Evolutionary conservation across 2,329 filamentous ascomycete genomes (phyloP).

Genomic region (Leptographium radiaticola): DNA sequence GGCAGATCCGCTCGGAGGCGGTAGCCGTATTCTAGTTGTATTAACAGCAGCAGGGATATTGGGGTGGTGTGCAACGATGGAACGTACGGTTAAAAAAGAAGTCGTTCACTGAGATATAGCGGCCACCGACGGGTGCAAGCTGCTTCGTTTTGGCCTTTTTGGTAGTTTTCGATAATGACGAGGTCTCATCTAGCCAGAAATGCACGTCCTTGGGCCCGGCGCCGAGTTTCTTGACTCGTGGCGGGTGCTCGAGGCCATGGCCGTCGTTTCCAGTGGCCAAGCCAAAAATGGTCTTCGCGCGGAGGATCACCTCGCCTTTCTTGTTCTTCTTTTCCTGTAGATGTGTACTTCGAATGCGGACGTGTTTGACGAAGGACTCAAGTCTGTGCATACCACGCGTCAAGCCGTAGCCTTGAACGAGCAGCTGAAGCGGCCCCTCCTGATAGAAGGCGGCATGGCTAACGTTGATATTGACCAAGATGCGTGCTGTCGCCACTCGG

Average conservation of each 20-base stretch:
- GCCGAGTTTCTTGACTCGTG: constrained; percentile 18
- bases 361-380: constrained; percentile 22
- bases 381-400: constrained; percentile 10
- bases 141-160: neutral
- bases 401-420: constrained; percentile 6
- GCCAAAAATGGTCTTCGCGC: constrained; percentile 23
- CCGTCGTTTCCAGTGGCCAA: constrained; percentile 24
- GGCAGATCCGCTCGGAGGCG: constrained; percentile 25
- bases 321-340: constrained; percentile 21
- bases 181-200: constrained; percentile 31
- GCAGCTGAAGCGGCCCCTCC: constrained; percentile 12
- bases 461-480: constrained; percentile 24
- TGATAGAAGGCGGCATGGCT: constrained; percentile 22
- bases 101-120: constrained; percentile 37
- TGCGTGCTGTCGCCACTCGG: constrained; percentile 18
- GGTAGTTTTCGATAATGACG: neutral
- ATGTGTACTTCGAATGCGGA: constrained; percentile 26
- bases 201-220: constrained; percentile 38
- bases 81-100: constrained; percentile 31
- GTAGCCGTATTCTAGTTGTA: constrained; percentile 21
- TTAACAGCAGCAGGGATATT: neutral
- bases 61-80: constrained; percentile 11
- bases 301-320: constrained; percentile 17
- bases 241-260: constrained; percentile 13
- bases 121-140: constrained; percentile 13